Base-by-base conservation (phyloP, 345 rosid species). In the Lepidium africanum region DNA sequence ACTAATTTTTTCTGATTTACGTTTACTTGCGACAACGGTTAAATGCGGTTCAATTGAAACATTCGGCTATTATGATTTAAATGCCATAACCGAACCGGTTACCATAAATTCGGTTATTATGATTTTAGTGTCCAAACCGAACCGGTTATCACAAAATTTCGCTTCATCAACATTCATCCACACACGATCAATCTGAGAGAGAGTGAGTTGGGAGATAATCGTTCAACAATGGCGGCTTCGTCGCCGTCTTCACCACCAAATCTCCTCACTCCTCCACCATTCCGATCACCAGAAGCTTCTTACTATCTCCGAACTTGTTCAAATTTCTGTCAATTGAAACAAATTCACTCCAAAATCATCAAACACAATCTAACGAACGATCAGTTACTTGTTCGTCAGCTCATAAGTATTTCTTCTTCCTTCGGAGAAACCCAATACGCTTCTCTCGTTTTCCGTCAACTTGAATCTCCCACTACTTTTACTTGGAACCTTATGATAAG, bases 401-500 rank as follows among this genome's bases (percentile, higher is more conserved):
- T 90, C 69, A 81, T 90, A 25, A 63, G 60, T 8, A 64, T 76
- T 3, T 84, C 81, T 59, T 87, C 82, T 15, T 85, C 82, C 5
- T 77, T 61, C 10, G 81, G 79, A 6, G 56, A 73, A 50, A 52
- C 76, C 40, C 81, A 74, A 4, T 79, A 87, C 68, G 94, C 94
- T 16, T 67, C 83, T 69, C 65, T 69, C 17, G 57, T 87, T 51
- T 84, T 90, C 64, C 65, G 71, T 45, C 91, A 81, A 69, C 55
- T 81, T 10, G 76, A 46, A 0, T 27, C 69, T 23, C 87, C 91
- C 0, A 33, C 63, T 0, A 73, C 82, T 0, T 90, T 83, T 14
- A 87, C 91, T 61, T 90, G 91, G 91, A 90, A 90, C 72, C 76
- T 90, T 45, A 79, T 83, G 91, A 82, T 87, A 72, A 72, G 94